Percentiles rank a stretch among this genome's conserved stretches.
Evolutionary conservation across 495 filamentous ascomycete species (phyloP).

Genomic region (Terfezia boudieri): DNA sequence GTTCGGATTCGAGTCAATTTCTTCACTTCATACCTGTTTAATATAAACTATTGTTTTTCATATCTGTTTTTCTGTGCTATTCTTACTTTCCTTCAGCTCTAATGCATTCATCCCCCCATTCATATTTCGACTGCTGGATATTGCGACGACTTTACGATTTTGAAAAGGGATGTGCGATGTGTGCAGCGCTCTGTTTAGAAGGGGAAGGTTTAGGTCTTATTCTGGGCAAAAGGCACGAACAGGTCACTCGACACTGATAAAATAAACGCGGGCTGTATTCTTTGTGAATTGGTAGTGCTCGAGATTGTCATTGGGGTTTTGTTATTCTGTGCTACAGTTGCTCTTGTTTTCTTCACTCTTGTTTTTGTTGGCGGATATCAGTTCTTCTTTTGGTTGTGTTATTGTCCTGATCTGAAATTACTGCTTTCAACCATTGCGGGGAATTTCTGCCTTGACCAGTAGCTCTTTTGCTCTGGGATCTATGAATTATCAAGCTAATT

Average conservation of each 20-base stretch:
- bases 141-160: slow-evolving; percentile 16
- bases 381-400: no score
- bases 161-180: slow-evolving; percentile 2
- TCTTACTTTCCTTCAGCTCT: slow-evolving; percentile 16
- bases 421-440: no score
- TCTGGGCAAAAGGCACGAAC: not conserved
- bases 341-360: no score
- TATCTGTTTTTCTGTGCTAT: slow-evolving; percentile 12
- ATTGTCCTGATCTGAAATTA: no score
- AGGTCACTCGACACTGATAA: not conserved
- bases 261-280: not conserved
- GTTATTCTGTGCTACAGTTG: no score
- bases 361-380: no score
- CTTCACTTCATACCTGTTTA: slow-evolving; percentile 19
- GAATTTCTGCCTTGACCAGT: no score
- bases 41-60: slow-evolving; percentile 13
- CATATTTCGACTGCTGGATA: slow-evolving; percentile 3
- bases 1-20: slow-evolving; percentile 10
- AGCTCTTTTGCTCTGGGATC: no score
- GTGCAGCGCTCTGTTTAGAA: not conserved
- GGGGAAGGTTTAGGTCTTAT: not conserved
- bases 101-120: slow-evolving; percentile 12
- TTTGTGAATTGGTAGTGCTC: not conserved
- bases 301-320: not conserved
- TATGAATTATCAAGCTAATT: no score